A percentile compares a stretch with the other conserved stretches of the same genome.
Conservation (phyloP, 2,329 filamentous ascomycete species). For the Colletotrichum sp. region DNA sequence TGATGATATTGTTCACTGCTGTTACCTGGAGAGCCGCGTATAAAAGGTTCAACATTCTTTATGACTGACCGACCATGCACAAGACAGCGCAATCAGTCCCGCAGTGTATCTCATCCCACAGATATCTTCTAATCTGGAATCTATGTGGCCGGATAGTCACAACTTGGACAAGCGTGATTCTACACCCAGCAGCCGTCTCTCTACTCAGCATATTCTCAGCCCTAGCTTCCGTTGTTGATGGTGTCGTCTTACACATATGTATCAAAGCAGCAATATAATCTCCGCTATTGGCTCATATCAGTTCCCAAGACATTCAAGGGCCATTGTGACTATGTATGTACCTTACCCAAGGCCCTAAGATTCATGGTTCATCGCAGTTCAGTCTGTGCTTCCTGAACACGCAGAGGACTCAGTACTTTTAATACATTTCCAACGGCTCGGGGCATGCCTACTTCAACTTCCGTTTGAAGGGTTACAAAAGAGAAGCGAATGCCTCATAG, state of each 20-base stretch:
- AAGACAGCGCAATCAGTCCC: neutral
- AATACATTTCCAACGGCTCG: neutral
- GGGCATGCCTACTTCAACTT: neutral
- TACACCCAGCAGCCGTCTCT: neutral
- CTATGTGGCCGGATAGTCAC: neutral
- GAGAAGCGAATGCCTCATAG: neutral
- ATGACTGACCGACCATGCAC: neutral
- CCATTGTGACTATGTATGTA: neutral
- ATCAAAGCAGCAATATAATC: neutral
- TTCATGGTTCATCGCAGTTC: neutral
- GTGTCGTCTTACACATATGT: neutral
- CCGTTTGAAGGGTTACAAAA: neutral
- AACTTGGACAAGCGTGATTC: neutral
- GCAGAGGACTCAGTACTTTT: neutral
- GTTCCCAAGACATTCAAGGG: neutral
- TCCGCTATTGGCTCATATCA: neutral
- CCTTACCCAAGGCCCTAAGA: neutral
- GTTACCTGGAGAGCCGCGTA: neutral
- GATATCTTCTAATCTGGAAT: neutral
- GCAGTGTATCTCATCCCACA: neutral
- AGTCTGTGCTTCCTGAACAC: neutral
- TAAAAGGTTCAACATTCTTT: neutral
- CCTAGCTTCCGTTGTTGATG: neutral
- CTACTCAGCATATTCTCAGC: accelerated
- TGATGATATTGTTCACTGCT: neutral